These are phyloP conservation scores for Podila verticillata DNA, from an alignment of 192 early-diverging fungal genomes.

Conservation along the genomic window DNA sequence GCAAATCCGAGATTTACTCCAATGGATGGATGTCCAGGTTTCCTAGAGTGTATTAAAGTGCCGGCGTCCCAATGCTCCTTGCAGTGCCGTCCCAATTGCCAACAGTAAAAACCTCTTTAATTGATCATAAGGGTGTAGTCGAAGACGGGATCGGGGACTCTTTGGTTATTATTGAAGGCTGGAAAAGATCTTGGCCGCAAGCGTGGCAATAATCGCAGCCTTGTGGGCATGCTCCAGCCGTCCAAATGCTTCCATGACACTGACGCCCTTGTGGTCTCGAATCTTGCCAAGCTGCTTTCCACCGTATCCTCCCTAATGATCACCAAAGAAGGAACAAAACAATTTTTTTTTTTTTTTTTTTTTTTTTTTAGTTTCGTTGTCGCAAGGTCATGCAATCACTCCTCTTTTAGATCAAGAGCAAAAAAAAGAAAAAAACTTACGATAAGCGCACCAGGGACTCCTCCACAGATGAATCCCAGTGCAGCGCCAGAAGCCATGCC, in stretches of 20 bases:
- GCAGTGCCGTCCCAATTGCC: too few species aligned
- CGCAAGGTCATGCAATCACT: neutral
- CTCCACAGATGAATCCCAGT: slow-evolving; percentile 77
- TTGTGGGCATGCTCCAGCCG: slow-evolving; percentile 66
- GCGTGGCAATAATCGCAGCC: slow-evolving; percentile 61
- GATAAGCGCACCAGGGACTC: slow-evolving; percentile 67
- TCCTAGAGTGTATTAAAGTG: neutral
- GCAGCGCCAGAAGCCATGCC: slow-evolving; percentile 75
- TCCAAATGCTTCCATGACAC: slow-evolving; percentile 67
- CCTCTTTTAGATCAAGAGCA: neutral
- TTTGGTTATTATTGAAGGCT: slow-evolving; percentile 29
- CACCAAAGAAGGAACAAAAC: neutral
- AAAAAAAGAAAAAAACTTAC: slow-evolving; percentile 11
- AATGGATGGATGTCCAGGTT: neutral
- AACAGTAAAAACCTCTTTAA: neutral
- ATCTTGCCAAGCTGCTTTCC: slow-evolving; percentile 71
- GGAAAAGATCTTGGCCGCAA: slow-evolving; percentile 56
- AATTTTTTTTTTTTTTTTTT: neutral
- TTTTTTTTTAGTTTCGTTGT: neutral
- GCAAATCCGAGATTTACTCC: too few species aligned
- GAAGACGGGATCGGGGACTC: too few species aligned
- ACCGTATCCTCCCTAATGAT: slow-evolving; percentile 63
- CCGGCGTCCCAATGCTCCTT: too few species aligned
- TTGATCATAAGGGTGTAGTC: neutral
- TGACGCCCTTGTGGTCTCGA: slow-evolving; percentile 71